These are phyloP conservation scores for Eutrema yunnanense DNA, from an alignment of 345 rosid species.

Conservation along the genomic window DNA sequence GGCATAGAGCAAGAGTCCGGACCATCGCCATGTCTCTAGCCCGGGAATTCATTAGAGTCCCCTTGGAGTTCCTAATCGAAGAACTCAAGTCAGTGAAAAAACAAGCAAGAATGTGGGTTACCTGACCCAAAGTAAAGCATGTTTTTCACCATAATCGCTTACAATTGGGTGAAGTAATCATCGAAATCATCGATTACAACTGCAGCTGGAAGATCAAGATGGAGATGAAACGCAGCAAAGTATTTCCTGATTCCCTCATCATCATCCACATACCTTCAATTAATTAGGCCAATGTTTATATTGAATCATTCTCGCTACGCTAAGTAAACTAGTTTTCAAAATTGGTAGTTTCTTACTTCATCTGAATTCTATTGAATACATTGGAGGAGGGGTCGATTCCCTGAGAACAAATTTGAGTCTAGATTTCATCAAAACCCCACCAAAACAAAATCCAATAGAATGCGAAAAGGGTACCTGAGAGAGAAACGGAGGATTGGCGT, in stretches of 20 bases:
- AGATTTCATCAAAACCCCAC: background rate
- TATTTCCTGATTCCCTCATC: slow-evolving; percentile 70
- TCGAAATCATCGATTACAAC: slow-evolving; percentile 79
- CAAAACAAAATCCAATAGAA: too few relatives aligned
- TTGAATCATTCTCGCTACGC: background rate
- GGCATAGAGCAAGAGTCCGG: slow-evolving; percentile 66
- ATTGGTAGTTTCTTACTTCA: slow-evolving; percentile 49
- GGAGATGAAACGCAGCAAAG: slow-evolving; percentile 87
- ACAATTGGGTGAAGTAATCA: slow-evolving; percentile 64
- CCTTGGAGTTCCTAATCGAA: slow-evolving; percentile 44
- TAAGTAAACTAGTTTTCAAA: background rate
- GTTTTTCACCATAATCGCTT: background rate
- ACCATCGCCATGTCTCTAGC: slow-evolving; percentile 85
- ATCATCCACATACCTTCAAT: slow-evolving; percentile 64
- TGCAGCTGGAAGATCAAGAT: slow-evolving; percentile 41
- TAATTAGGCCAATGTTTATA: too few relatives aligned
- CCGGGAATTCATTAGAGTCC: slow-evolving; percentile 53
- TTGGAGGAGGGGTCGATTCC: slow-evolving; percentile 61
- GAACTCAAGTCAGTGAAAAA: background rate
- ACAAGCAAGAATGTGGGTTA: background rate
- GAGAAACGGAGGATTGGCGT: slow-evolving; percentile 63
- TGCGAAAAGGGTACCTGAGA: slow-evolving; percentile 39
- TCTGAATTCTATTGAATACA: slow-evolving; percentile 54
- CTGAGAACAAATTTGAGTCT: slow-evolving; percentile 25
- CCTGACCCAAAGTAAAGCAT: too few relatives aligned